Evolutionary conservation across 2,329 filamentous ascomycete species (phyloP), one percentile per base, ranked within the genome.

Genomic region (Talaromyces sp.): DNA sequence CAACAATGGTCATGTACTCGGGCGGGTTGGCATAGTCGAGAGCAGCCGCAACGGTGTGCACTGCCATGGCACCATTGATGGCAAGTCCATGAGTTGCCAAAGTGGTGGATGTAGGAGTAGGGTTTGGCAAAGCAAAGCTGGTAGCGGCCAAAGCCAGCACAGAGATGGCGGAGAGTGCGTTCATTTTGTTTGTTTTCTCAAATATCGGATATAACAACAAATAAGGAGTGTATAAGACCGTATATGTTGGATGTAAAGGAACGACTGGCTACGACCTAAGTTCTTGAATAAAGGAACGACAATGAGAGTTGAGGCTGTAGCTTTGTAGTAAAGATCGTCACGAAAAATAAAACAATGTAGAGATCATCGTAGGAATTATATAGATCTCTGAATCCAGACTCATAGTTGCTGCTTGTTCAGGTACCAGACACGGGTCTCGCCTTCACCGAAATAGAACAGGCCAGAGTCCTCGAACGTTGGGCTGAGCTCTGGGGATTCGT

Each of bases 1-100:
- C 43, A 19, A 46, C 31, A 17, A 58, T 58, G 19, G 57, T 58
- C 35, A 58, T n/a, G 7, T 41, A 54, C n/a, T 58, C 43, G 13
- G 57, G 57, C 4, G 51, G 57, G 28, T n/a, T 46, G n/a, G 40
- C 53, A 37, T 55, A 55, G 15, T 41, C 28, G 13, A 35, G 15
- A 21, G n/a, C 45, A 15, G 28, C 28, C 8, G 45, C 45, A 35
- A 35, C 28, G 10, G 25, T 48, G 11, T 33, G 45, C n/a, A 33
- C 10, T 33, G 45, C 28, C 45, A 48, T 35, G n/a, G 53, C 53
- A 55, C 53, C 53, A 28, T 43, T n/a, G 33, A 55, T 21, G 11
- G 53, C 53, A 8, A 43, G 41, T 17, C 53, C 53, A 5, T 48
- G 45, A 11, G 31, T 46, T 15, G 39, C 17, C 5, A 55, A 22